A percentile compares a stretch with the other conserved stretches of the same genome.
Conservation (phyloP, 1,284 basidiomycete species). For the Cutaneotrichosporon mucoides region DNA sequence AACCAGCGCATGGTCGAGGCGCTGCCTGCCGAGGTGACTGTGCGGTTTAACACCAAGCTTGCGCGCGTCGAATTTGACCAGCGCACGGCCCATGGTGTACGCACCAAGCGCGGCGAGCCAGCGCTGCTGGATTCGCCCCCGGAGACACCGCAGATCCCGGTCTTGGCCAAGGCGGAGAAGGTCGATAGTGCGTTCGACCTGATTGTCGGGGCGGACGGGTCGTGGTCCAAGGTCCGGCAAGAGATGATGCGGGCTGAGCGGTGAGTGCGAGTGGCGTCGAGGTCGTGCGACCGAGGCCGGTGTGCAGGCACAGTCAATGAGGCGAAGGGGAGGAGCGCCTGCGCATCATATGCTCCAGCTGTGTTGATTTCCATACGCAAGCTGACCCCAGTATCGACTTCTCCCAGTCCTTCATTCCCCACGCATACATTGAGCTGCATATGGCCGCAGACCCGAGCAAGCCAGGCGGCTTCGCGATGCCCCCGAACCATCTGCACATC, state of each 20-base stretch:
- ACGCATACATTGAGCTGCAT: constrained; percentile 93
- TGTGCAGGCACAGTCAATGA: too few species aligned
- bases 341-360: too few species aligned
- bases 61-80: constrained; percentile 68
- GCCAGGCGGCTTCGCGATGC: constrained; percentile 68
- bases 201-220: constrained; percentile 84
- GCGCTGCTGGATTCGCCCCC: neutral
- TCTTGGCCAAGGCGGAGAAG: constrained; percentile 6
- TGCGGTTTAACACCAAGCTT: constrained; percentile 79
- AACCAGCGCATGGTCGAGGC: constrained; percentile 75
- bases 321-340: too few species aligned
- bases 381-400: constrained; percentile 71
- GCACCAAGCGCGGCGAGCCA: constrained; percentile 9
- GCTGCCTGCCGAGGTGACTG: constrained; percentile 58
- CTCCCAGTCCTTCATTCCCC: constrained; percentile 87
- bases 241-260: constrained; percentile 86
- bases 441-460: constrained; percentile 73
- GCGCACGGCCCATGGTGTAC: constrained; percentile 33
- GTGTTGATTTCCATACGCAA: too few species aligned
- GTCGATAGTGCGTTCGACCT: constrained; percentile 63
- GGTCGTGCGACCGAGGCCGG: too few species aligned
- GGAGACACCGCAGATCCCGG: constrained; percentile 14
- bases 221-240: constrained; percentile 74
- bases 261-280: constrained; percentile 52
- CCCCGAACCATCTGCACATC: constrained; percentile 95